Evolutionary conservation across 1,139 yeast genomes (phyloP), one percentile per base, ranked within the genome.

Genomic region (Lodderomyces elongisporus): DNA sequence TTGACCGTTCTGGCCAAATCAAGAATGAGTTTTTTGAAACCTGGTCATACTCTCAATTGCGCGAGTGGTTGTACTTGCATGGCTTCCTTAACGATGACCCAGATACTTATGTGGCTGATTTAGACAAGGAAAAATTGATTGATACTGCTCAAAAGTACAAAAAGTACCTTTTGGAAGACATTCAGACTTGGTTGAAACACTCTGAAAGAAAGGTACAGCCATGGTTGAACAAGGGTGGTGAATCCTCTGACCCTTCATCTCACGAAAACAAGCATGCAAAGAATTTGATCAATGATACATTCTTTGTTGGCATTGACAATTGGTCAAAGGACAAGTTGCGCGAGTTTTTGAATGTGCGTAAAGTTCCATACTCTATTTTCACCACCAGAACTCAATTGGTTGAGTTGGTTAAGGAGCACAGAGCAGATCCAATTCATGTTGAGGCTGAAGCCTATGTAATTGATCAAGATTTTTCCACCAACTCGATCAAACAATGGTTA

Each of bases 261-360:
- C 14, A n/a, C 14, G 26, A 13, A 24, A 27, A 17, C 20, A 27
- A 27, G 12, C 16, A 9, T 14, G 25, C 23, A 9, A 46, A 49
- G 12, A 55, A 65, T 32, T 45, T 60, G 9, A 53, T 68, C 46
- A 66, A 67, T 48, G 70, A 66, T 40, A 66, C 74, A 1, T 70
- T 70, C 41, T 51, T 67, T 37, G 51, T 65, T 31, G 73, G 70
- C 20, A 54, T 71, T 31, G 70, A 70, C 31, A 51, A 51, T 17
- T 71, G 77, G 77, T 57, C 72, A 17, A 66, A 66, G 45, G 66
- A 60, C 18, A 61, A 74, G 35, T 62, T 79, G 40, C 66, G 61
- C 47, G 62, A 68, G 21, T 79, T 71, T 49, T 58, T 79, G 40
- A 66, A 64, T 31, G 62, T 74, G 5, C 71, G 85, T 42, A 73